These are phyloP conservation scores for Lycium ferocissimum DNA, from an alignment of 257 asterid species.

Conservation along the genomic window DNA sequence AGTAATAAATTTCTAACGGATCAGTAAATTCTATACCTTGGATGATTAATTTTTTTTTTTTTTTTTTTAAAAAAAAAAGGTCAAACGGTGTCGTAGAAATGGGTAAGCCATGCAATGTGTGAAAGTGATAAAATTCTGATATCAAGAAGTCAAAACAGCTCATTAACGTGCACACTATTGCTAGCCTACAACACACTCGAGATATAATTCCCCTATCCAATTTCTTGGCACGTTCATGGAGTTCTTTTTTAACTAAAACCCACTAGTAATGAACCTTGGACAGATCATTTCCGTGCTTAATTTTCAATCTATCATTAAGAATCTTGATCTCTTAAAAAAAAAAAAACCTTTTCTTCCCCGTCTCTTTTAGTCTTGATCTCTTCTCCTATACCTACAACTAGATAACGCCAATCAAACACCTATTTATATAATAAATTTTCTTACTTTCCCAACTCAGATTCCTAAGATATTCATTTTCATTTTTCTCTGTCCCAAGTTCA, in stretches of 20 bases:
- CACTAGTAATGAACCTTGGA: background rate
- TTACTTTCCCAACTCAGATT: slow-evolving; percentile 42
- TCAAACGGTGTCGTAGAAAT: background rate
- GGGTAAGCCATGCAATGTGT: background rate
- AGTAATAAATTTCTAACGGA: no score
- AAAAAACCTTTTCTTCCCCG: no score
- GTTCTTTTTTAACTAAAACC: background rate
- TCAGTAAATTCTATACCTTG: no score
- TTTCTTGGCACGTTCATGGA: background rate
- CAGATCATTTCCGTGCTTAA: background rate
- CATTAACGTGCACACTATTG: background rate
- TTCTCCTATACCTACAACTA: background rate
- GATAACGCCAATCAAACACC: background rate
- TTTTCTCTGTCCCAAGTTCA: background rate
- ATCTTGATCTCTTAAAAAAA: background rate
- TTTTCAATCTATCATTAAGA: background rate
- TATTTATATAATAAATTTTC: background rate
- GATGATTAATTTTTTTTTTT: no score
- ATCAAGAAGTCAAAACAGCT: background rate
- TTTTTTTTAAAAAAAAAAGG: no score
- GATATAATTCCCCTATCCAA: background rate
- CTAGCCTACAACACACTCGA: background rate
- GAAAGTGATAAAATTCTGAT: background rate
- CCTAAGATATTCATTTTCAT: slow-evolving; percentile 53
- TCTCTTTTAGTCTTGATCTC: background rate